A percentile compares a stretch with the other conserved stretches of the same genome.
Conservation (phyloP, 345 rosid genomes). For the Rubroshorea leprosula region DNA sequence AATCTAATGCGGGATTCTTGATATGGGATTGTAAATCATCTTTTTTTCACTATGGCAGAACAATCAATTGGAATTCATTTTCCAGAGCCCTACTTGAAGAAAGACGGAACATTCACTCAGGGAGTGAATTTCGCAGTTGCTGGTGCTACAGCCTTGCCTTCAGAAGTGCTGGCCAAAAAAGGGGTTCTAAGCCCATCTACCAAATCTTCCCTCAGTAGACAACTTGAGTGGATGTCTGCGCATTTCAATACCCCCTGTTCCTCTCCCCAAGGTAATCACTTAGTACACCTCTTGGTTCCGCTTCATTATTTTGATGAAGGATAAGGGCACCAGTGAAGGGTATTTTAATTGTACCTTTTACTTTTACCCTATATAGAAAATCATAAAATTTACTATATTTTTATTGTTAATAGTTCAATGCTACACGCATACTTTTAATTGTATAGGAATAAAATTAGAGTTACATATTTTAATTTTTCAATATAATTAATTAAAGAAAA, state of each 20-base stretch:
- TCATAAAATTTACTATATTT: no score
- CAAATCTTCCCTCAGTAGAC: constrained; percentile 7
- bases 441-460: no score
- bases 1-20: no score
- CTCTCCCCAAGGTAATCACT: not conserved
- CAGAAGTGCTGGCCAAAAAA: not conserved
- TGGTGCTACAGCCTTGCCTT: constrained; percentile 20
- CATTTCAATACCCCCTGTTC: not conserved
- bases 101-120: not conserved
- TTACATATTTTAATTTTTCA: not conserved
- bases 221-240: constrained; percentile 17
- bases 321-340: no score
- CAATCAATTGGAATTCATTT: not conserved
- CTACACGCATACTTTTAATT: no score
- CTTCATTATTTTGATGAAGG: no score
- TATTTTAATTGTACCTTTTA: no score
- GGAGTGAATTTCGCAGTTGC: constrained; percentile 25
- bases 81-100: not conserved
- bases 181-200: not conserved
- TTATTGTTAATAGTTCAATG: no score
- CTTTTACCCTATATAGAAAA: no score
- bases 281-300: no score
- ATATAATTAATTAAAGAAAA: not conserved
- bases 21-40: no score
- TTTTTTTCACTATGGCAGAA: not conserved